Base-by-base conservation (phyloP, 192 early-diverging fungal genomes). In the Gaertneriomyces sp. region DNA sequence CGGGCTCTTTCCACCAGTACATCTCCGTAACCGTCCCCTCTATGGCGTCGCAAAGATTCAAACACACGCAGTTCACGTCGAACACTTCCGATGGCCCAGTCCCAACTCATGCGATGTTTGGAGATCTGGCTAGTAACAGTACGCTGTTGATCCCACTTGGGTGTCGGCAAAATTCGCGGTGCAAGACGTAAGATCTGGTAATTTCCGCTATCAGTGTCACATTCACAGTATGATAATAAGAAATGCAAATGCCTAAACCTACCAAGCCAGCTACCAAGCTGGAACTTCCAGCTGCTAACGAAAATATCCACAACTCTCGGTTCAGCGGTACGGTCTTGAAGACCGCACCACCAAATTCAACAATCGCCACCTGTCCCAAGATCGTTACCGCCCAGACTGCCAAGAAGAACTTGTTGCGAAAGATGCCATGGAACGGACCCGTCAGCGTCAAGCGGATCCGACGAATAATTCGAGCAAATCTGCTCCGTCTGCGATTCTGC, bases 331-430 rank as follows among this genome's bases (percentile, higher is more conserved):
- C 43, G 6, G 69, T 79, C 6, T 73, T 78, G 77, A 98, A 98
- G 0, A 88, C 93, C 7, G 76, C 73, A 17, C 90, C 88, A 50
- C 92, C 94, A 82, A 94, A 93, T 70, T 90, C 70, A 16, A 97
- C 79, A 54, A 99, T 94, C 33, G 98, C 78, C 6, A 85, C 74
- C 76, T 99, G 96, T 25, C 84, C 79, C 6, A 88, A 39, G 0
- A 90, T 77, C 43, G 87, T 88, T 45, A 91, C 78, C 17, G 88
- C 52, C 50, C 93, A 81, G 44, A 99, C 94, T 42, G 67, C 60
- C 11, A 91, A 56, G 58, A 99, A 98, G 70, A 89, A 89, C 42
- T 52, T 55, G 79, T 99, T 98, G 47, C 74, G 76, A 10, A 67
- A 71, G 47, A 96, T 81, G 58, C 87, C 83, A 53, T 81, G 69